A percentile compares a stretch with the other conserved stretches of the same genome.
Evolutionary conservation across 129 eudicot species (phyloP).

Genomic region (Chrysanthemum lavandulifolium): DNA sequence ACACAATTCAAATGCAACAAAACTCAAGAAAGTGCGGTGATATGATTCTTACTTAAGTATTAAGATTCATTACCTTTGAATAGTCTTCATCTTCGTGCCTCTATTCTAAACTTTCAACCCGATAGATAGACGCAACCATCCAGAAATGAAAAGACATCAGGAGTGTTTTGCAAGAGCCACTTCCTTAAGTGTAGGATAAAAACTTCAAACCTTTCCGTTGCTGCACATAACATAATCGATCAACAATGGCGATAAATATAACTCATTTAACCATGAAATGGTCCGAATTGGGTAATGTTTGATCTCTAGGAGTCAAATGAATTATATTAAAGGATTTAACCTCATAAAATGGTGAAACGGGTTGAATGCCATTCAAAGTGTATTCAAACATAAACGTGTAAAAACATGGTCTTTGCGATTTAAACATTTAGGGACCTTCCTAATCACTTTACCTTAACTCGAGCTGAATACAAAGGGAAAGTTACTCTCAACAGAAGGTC

Average conservation of each 20-base stretch:
- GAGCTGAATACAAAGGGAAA: slow-evolving; percentile 70
- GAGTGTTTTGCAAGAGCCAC: slow-evolving; percentile 65
- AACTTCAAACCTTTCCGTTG: slow-evolving; percentile 94
- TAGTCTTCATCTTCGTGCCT: no score
- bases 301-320: not conserved
- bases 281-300: not conserved
- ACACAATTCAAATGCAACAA: not conserved
- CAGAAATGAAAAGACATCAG: no score
- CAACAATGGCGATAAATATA: not conserved
- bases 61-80: no score
- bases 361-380: not conserved
- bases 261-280: not conserved
- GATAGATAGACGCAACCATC: no score
- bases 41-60: no score
- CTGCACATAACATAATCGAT: slow-evolving; percentile 23
- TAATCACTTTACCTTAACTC: slow-evolving; percentile 61
- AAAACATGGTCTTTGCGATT: no score
- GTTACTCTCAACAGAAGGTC: slow-evolving; percentile 66
- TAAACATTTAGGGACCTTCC: no score
- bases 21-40: no score
- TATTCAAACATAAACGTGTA: not conserved
- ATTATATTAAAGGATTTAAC: not conserved
- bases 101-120: no score
- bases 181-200: slow-evolving; percentile 81
- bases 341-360: not conserved